phyloP scores from a whole-genome alignment of 1,284 basidiomycete genomes.

The Xerocomus subilludens region DNA sequence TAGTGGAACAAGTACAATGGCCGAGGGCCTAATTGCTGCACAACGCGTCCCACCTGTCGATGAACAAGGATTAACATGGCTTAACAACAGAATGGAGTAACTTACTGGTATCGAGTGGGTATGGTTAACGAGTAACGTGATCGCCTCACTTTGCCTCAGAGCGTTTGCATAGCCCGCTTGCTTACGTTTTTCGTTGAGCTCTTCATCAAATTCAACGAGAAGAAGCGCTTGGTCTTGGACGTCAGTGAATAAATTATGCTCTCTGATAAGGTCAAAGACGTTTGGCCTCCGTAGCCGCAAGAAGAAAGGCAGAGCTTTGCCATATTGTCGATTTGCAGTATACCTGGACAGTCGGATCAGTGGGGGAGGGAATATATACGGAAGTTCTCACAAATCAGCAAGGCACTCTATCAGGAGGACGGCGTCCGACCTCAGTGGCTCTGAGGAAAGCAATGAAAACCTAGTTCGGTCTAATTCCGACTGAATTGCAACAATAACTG shows the following conservation, averaged over 20 bases:
- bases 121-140: slow-evolving; percentile 91
- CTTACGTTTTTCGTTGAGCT: slow-evolving; percentile 74
- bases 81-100: slow-evolving; percentile 19
- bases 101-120: slow-evolving; percentile 94
- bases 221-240: slow-evolving; percentile 93
- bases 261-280: slow-evolving; percentile 94
- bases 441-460: slow-evolving; percentile 62
- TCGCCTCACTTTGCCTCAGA: slow-evolving; percentile 72
- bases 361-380: background rate
- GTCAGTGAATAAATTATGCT: slow-evolving; percentile 94
- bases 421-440: slow-evolving; percentile 55
- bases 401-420: slow-evolving; percentile 89
- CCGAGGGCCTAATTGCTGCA: slow-evolving; percentile 83
- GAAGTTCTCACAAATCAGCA: slow-evolving; percentile 79
- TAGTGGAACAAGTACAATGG: slow-evolving; percentile 93
- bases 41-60: slow-evolving; percentile 82
- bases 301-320: slow-evolving; percentile 92
- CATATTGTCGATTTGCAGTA: slow-evolving; percentile 88
- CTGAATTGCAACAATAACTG: slow-evolving; percentile 89
- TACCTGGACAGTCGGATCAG: slow-evolving; percentile 55
- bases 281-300: slow-evolving; percentile 86
- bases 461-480: slow-evolving; percentile 79
- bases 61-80: slow-evolving; percentile 4
- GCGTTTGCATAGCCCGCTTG: slow-evolving; percentile 56
- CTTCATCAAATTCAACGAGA: slow-evolving; percentile 94